phyloP scores from a whole-genome alignment of 2,329 filamentous ascomycete species.

The Xylaria sp. region DNA sequence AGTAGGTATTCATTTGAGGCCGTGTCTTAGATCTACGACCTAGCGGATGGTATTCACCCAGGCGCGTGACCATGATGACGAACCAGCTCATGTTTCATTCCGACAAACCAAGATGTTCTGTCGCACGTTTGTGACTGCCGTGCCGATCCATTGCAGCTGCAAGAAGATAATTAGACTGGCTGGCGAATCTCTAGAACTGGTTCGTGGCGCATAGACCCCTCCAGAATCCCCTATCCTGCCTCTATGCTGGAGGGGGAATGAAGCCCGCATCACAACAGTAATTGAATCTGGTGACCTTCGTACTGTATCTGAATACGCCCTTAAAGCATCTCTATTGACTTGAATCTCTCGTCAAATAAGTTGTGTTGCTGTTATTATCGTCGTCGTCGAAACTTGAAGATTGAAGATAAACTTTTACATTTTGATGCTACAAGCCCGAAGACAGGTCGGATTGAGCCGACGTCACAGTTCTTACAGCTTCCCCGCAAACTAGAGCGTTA shows the following conservation, averaged over 20 bases:
- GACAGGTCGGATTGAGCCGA: conserved; percentile 21
- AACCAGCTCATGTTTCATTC: conserved; percentile 35
- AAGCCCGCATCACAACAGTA: not conserved
- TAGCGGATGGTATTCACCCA: not conserved
- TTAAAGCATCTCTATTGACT: not conserved
- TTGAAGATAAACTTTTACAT: too few species aligned
- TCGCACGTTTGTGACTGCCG: conserved; percentile 14
- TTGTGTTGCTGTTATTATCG: too few species aligned
- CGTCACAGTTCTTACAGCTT: conserved; percentile 27
- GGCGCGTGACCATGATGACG: conserved; percentile 23
- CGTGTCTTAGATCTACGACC: not conserved
- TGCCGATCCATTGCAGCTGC: conserved; percentile 28
- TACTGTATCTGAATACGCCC: not conserved
- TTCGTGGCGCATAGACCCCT: conserved; percentile 6
- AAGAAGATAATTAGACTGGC: conserved; percentile 19
- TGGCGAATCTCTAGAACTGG: not conserved
- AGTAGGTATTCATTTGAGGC: not conserved
- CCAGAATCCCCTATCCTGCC: not conserved
- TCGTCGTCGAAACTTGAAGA: not conserved
- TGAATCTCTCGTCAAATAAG: not conserved
- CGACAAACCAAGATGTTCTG: conserved; percentile 23
- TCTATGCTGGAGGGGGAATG: not conserved
- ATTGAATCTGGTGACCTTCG: not conserved
- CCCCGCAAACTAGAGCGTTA: conserved; percentile 28
- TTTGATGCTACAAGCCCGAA: not conserved